Percentiles rank a stretch among this genome's conserved stretches.
Conservation (phyloP, 805 yeast species). For the Candida taoyuanica region DNA sequence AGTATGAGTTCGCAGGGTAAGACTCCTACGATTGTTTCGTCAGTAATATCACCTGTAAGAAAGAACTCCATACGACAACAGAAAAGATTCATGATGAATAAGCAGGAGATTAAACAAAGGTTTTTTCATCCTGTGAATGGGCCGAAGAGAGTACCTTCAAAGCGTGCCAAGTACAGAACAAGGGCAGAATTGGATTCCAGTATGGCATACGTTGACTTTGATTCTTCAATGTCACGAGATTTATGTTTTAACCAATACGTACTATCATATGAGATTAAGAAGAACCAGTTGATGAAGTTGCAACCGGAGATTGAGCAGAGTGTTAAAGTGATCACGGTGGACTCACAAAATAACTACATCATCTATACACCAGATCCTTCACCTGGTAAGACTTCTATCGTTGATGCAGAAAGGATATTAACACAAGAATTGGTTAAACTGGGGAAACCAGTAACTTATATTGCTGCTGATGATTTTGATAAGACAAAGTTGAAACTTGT, state of each 20-base stretch:
- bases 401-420: conserved; percentile 22
- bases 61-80: conserved; percentile 14
- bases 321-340: conserved; percentile 22
- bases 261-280: conserved; percentile 8
- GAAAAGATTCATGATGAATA: conserved; percentile 22
- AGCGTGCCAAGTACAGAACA: conserved; percentile 25
- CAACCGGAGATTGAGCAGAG: conserved; percentile 13
- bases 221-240: conserved; percentile 22
- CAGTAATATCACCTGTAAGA: conserved; percentile 14
- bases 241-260: conserved; percentile 20
- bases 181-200: conserved; percentile 20
- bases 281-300: conserved; percentile 11
- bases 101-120: conserved; percentile 16
- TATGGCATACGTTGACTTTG: conserved; percentile 22
- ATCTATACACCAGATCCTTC: conserved; percentile 25
- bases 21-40: conserved; percentile 21
- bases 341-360: conserved; percentile 25
- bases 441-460: conserved; percentile 13
- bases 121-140: conserved; percentile 25
- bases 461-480: conserved; percentile 6
- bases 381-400: conserved; percentile 17
- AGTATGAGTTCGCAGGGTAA: conserved; percentile 10
- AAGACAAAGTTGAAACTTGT: conserved; percentile 5
- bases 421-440: conserved; percentile 21
- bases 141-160: conserved; percentile 18